Conservation (phyloP, 1,284 basidiomycete species). For the Fereydounia khargensis region DNA sequence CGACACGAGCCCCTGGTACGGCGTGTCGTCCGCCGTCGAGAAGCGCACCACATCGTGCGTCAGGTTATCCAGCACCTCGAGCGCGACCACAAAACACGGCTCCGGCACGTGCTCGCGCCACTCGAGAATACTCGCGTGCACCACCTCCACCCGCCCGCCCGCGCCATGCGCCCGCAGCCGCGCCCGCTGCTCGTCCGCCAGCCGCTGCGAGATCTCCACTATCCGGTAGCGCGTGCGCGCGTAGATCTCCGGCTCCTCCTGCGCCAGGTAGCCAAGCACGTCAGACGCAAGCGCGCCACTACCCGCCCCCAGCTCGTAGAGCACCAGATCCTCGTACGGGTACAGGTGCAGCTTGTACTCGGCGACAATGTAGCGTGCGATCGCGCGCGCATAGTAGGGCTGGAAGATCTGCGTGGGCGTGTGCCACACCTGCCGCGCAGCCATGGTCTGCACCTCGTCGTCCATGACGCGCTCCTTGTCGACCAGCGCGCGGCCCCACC, state of each 20-base stretch:
- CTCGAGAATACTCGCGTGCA: slow-evolving; percentile 81
- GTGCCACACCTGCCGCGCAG: slow-evolving; percentile 91
- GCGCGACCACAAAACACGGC: slow-evolving; percentile 87
- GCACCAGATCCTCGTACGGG: slow-evolving; percentile 87
- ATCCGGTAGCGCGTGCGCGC: slow-evolving; percentile 85
- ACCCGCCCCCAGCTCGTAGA: slow-evolving; percentile 97
- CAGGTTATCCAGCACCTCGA: slow-evolving; percentile 98
- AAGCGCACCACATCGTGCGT: slow-evolving; percentile 94
- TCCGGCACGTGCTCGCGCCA: slow-evolving; percentile 75
- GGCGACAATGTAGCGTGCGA: slow-evolving; percentile 81
- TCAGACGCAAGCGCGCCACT: slow-evolving; percentile 91
- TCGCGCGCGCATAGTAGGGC: slow-evolving; percentile 90
- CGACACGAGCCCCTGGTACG: slow-evolving; percentile 79
- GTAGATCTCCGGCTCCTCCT: slow-evolving; percentile 84
- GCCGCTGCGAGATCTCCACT: slow-evolving; percentile 82
- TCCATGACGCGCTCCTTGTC: slow-evolving; percentile 29
- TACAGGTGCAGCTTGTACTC: slow-evolving; percentile 92
- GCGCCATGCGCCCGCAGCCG: slow-evolving; percentile 31
- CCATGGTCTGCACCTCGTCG: slow-evolving; percentile 53
- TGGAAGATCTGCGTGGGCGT: slow-evolving; percentile 98
- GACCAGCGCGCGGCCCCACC: slow-evolving; percentile 41
- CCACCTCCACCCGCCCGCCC: slow-evolving; percentile 67
- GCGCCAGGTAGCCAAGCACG: slow-evolving; percentile 75
- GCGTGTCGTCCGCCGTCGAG: slow-evolving; percentile 69
- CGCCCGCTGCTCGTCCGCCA: slow-evolving; percentile 70